Conservation (phyloP, 2,329 filamentous ascomycete species). For the Diplodia intermedia region DNA sequence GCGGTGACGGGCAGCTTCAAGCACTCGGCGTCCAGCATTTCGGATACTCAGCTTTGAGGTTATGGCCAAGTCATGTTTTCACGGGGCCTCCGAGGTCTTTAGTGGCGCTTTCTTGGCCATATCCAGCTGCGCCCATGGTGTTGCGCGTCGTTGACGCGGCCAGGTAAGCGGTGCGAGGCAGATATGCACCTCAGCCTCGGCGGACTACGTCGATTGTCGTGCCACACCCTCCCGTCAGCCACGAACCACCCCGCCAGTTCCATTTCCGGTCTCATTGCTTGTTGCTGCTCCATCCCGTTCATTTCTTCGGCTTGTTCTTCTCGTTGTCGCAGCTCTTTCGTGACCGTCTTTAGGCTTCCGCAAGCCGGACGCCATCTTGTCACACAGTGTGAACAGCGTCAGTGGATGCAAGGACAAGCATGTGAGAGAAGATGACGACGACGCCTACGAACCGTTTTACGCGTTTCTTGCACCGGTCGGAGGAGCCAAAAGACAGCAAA, state of each 20-base stretch:
- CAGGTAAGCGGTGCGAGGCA: neutral
- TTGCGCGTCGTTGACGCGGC: neutral
- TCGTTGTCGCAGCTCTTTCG: neutral
- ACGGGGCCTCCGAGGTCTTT: neutral
- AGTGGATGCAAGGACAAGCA: neutral
- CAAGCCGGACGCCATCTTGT: neutral
- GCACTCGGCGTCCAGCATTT: neutral
- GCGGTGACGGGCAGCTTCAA: neutral
- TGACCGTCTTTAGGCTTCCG: neutral
- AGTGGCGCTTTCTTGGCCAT: neutral
- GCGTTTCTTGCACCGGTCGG: neutral
- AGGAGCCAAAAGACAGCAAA: neutral
- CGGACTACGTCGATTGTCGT: neutral
- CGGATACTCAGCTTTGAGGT: neutral
- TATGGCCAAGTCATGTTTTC: neutral
- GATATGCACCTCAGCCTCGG: conserved; percentile 6
- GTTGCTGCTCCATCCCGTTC: neutral
- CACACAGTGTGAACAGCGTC: neutral
- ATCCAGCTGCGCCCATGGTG: neutral
- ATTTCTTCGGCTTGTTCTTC: neutral
- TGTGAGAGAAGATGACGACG: neutral
- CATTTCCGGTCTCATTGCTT: neutral
- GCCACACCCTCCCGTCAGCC: neutral
- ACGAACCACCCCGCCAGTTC: neutral
- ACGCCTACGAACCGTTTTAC: neutral